phyloP scores from a whole-genome alignment of 257 asterid species.

The Forsythia viridissima region DNA sequence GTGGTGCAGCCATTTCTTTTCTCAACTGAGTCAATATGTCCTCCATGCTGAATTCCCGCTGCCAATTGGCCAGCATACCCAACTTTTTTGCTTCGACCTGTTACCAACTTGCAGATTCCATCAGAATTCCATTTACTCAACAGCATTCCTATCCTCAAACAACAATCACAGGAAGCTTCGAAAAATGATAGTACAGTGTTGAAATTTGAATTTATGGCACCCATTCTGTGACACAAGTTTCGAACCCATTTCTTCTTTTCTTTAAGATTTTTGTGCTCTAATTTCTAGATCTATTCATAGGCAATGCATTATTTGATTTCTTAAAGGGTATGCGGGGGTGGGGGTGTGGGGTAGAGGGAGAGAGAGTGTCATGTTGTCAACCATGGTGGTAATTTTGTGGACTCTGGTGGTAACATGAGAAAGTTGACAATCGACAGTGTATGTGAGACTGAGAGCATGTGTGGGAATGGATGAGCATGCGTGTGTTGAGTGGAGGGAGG shows the following conservation, averaged over 20 bases:
- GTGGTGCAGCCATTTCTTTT: conserved; percentile 60
- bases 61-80: conserved; percentile 48
- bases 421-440: neutral
- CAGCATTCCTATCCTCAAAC: neutral
- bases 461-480: neutral
- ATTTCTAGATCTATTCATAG: neutral
- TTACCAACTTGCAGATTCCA: neutral
- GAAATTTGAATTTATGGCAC: neutral
- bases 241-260: neutral
- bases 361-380: too few relatives aligned
- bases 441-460: neutral
- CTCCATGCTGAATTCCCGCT: conserved; percentile 57
- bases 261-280: neutral
- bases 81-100: conserved; percentile 59
- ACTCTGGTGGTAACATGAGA: neutral
- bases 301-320: too few relatives aligned
- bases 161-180: neutral
- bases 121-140: neutral
- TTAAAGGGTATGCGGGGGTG: too few relatives aligned
- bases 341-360: too few relatives aligned
- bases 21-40: conserved; percentile 58
- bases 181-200: neutral
- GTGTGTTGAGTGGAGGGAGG: neutral
- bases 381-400: neutral
- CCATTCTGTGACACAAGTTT: neutral